Evolutionary conservation across 352 stramenopile genomes (phyloP), one percentile per base, ranked within the genome.

Genomic region (Nothophytophthora sp.): DNA sequence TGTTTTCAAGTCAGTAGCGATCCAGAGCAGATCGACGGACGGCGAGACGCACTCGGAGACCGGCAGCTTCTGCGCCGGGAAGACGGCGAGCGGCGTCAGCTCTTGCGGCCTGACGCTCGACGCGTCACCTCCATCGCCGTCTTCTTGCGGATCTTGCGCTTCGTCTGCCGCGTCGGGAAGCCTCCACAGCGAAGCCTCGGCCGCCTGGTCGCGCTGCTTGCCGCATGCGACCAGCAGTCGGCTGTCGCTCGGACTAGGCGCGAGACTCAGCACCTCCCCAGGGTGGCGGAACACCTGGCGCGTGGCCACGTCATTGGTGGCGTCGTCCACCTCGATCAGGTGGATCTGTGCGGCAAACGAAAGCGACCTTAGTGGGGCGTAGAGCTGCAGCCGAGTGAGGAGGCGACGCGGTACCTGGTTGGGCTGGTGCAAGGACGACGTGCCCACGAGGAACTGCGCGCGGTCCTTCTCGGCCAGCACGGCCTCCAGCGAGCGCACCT

Each of bases 401-500:
- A 20, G 27, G 10, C 19, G 3, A 38, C 58, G 47, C 16, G 3
- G 3, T 18, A 42, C 71, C 61, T 89, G 69, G 50, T 95, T 95
- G 24, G 62, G 50, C 32, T 82, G 70, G 49, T 83, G 79, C 46
- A 90, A 77, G 10, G 65, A 67, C 13, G 71, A 73, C 15, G 77
- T 90, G 44, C 81, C 81, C 10, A 88, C 48, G 34, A 92, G 58
- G 57, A 90, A 94, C 45, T 73, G 79, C 48, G 70, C 61, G 35
- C 63, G 56, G 34, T 85, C 72, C 37, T 82, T 90, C 29, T 91
- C 76, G 5, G 57, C 80, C 19, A 85, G 41, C 25, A 92, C 49
- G 13, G 84, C 73, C 41, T 91, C 84, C 28, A 95, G 60, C 30
- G 73, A 81, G 9, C 84, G 81, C 34, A 81, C 67, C 78, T 89